These are phyloP conservation scores for Podospora bellae-mahoneyi DNA, from an alignment of 495 filamentous ascomycete genomes.

Conservation along the genomic window DNA sequence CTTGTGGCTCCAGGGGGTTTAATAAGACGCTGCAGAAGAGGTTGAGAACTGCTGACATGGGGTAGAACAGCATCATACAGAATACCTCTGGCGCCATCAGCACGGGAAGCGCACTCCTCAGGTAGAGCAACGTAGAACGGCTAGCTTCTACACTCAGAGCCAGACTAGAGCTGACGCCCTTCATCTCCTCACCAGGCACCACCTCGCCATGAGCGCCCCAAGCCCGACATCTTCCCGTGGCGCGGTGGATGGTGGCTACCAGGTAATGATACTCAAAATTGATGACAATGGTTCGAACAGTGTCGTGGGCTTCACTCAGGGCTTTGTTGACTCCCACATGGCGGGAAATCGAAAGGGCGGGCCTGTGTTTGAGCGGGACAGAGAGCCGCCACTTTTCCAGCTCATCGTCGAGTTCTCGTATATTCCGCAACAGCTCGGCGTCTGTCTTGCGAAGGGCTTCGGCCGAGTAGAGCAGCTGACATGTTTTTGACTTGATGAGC, in stretches of 20 bases:
- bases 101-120: constrained; percentile 40
- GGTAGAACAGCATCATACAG: constrained; percentile 52
- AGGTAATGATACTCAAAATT: constrained; percentile 52
- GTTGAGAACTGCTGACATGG: constrained; percentile 48
- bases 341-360: constrained; percentile 42
- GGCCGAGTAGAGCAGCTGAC: constrained; percentile 48
- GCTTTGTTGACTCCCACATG: constrained; percentile 16
- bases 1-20: constrained; percentile 45
- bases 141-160: constrained; percentile 52
- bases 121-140: constrained; percentile 48
- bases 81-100: constrained; percentile 43
- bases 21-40: constrained; percentile 53
- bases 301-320: constrained; percentile 14
- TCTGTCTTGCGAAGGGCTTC: constrained; percentile 47
- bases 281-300: constrained; percentile 46
- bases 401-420: constrained; percentile 52
- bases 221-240: constrained; percentile 47
- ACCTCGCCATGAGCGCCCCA: constrained; percentile 9
- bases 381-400: constrained; percentile 51
- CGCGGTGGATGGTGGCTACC: constrained; percentile 51
- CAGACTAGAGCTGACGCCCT: constrained; percentile 49
- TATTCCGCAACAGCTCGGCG: constrained; percentile 50
- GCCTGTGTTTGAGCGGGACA: constrained; percentile 42
- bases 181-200: constrained; percentile 35
- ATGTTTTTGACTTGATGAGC: constrained; percentile 50